Evolutionary conservation across 2,329 filamentous ascomycete genomes (phyloP).

Genomic region (Aspergillus aculeatinus): DNA sequence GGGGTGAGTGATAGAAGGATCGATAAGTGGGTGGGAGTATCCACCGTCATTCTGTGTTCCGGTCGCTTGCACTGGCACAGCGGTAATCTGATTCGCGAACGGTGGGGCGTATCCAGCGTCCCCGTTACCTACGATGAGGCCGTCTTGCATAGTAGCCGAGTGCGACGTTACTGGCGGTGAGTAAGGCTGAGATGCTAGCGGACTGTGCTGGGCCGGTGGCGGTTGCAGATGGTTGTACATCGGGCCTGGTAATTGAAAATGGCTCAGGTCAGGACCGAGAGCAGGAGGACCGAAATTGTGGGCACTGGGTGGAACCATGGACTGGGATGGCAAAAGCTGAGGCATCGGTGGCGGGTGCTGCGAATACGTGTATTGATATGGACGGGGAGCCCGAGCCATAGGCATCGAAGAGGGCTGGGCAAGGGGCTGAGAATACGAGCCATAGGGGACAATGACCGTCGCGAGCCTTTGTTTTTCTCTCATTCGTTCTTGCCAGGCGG

Average conservation of each 20-base stretch:
- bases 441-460: not conserved
- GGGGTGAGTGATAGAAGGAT: not conserved
- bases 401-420: not conserved
- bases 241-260: conserved; percentile 1
- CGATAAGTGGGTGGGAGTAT: not conserved
- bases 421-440: not conserved
- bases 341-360: not conserved
- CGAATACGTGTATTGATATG: not conserved
- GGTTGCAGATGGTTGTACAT: not conserved
- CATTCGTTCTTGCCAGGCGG: conserved; percentile 29
- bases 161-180: not conserved
- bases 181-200: not conserved
- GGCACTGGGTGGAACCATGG: conserved; percentile 6
- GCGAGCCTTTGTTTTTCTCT: conserved; percentile 14
- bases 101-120: not conserved
- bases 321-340: not conserved
- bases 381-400: not conserved
- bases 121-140: not conserved
- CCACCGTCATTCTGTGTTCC: not conserved
- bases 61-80: not conserved
- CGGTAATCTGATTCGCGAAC: not conserved
- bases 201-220: not conserved
- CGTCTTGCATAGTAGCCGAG: not conserved
- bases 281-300: conserved; percentile 23
- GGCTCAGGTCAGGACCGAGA: conserved; percentile 24